Base-by-base conservation (phyloP, 805 yeast species). In the Wickerhamiella kurtzmanii region DNA sequence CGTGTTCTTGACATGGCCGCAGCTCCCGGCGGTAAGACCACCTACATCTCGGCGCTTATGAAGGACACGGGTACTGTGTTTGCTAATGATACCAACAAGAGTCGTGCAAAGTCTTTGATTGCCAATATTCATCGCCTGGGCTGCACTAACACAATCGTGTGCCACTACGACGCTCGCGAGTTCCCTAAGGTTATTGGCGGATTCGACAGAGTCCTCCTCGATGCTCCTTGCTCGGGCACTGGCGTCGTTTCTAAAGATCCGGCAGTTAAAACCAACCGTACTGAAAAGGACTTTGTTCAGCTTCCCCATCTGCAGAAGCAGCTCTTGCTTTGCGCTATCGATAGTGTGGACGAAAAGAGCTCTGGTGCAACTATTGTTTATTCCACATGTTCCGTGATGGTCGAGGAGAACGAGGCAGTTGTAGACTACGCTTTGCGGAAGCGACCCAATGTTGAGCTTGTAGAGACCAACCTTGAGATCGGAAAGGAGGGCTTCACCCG, bases 211-310 rank as follows among this genome's bases (percentile, higher is more conserved):
- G 79, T 92, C 37, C 69, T 92, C 53, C 72, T 92, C 56, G 99
- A 92, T 73, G 98, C 99, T 32, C 99, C 99, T 55, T 92, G 99
- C 69, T 87, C 98, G 4, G 99, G 99, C 70, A 89, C 98, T 2
- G 99, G 99, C 68, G 98, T 92, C 56, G 92, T 92, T 61, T 92
- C 95, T 50, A 92, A 92, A 69, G 98, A 92, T 69, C 94, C 86
- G 61, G 79, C 85, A 46, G 97, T 92, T 52, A 92, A 92, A 67
- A 80, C 83, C 13, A 80, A 82, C 53, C 81, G 97, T 72, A 87
- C 95, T 18, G 96, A 87, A 62, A 87, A 87, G 66, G 99, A 92
- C 66, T 92, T 89, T 67, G 80, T 89, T 56, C 94, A 89, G 66
- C 83, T 92, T 57, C 97, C 98, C 47, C 96, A 89, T 64, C 72